phyloP scores from a whole-genome alignment of 345 rosid genomes.

The Lepidium sativum region DNA sequence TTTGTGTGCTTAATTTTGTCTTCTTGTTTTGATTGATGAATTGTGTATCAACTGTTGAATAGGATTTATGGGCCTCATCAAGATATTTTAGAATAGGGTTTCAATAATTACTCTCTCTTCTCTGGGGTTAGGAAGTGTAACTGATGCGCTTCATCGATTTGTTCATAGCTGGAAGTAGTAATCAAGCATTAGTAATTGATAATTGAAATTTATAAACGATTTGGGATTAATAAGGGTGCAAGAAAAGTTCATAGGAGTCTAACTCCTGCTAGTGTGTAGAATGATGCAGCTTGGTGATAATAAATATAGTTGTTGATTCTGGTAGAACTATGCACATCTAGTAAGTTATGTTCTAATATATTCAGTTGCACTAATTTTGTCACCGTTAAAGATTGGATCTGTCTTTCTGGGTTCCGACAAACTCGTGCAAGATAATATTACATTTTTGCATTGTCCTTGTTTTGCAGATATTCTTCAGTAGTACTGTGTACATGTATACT shows the following conservation, averaged over 20 bases:
- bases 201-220: neutral
- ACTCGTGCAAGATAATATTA: neutral
- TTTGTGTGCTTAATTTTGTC: neutral
- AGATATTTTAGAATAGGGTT: neutral
- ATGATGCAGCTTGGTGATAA: neutral
- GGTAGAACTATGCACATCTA: neutral
- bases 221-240: neutral
- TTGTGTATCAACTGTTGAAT: neutral
- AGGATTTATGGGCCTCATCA: neutral
- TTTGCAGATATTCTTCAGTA: conserved; percentile 2
- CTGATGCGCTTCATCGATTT: too few species aligned
- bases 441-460: neutral
- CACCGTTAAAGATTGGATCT: neutral
- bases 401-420: neutral
- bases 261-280: neutral
- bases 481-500: conserved; percentile 5
- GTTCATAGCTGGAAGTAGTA: neutral
- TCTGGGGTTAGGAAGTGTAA: neutral
- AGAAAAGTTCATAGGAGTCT: neutral
- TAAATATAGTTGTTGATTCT: neutral
- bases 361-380: neutral
- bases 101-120: neutral
- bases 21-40: neutral
- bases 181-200: neutral
- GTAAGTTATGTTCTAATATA: neutral